A percentile compares a stretch with the other conserved stretches of the same genome.
Evolutionary conservation across 108 stramenopile species (phyloP).

Genomic region (Fragilariopsis cylindrus): DNA sequence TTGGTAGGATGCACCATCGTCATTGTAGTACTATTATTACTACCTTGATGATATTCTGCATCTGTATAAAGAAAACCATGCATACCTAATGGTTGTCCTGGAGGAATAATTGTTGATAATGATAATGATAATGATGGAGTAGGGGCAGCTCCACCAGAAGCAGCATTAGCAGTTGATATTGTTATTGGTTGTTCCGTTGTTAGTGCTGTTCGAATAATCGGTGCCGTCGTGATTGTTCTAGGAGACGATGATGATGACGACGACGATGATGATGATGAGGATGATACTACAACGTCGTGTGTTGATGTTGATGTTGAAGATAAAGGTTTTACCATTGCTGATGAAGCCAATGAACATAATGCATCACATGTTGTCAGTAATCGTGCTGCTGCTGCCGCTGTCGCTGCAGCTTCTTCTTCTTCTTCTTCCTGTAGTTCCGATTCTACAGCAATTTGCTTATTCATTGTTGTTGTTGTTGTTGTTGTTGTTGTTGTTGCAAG

Average conservation of each 20-base stretch:
- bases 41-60: neutral
- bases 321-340: neutral
- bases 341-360: slow-evolving; percentile 42
- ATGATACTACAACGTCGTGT: no score
- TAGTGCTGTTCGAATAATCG: neutral
- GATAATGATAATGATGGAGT: neutral
- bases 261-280: no score
- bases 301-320: no score
- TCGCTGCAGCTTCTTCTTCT: neutral
- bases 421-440: neutral
- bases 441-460: neutral
- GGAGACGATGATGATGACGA: neutral
- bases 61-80: slow-evolving; percentile 2
- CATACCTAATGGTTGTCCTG: neutral
- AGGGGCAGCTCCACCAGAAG: neutral
- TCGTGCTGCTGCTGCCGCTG: neutral
- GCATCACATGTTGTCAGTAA: slow-evolving; percentile 38
- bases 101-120: neutral
- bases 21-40: neutral
- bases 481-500: neutral
- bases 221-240: neutral
- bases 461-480: neutral
- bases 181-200: neutral
- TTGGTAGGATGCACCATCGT: neutral
- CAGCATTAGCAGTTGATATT: neutral